phyloP scores from a whole-genome alignment of 2,329 filamentous ascomycete genomes.

The Sordariomycetes sp. region DNA sequence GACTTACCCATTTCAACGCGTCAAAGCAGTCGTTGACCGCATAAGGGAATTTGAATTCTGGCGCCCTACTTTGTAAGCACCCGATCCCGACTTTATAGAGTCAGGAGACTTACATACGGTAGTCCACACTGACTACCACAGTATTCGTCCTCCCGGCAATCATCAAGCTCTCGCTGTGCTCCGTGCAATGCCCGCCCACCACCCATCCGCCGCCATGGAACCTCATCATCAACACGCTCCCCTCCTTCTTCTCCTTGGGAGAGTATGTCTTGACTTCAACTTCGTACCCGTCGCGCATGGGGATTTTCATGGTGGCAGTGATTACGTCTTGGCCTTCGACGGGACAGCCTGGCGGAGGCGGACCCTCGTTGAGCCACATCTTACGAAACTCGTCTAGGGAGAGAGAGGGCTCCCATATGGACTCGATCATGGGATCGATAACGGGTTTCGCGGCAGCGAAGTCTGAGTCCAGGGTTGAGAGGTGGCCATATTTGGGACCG shows the following conservation, averaged over 20 bases:
- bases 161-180: slow-evolving; percentile 23
- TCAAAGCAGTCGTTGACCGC: slow-evolving; percentile 25
- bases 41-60: slow-evolving; percentile 24
- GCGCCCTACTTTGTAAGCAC: slow-evolving; percentile 16
- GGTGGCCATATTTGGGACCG: slow-evolving; percentile 22
- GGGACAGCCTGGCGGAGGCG: slow-evolving; percentile 17
- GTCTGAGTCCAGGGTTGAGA: slow-evolving; percentile 19
- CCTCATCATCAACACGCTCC: slow-evolving; percentile 18
- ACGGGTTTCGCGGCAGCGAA: slow-evolving; percentile 16
- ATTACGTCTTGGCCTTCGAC: slow-evolving; percentile 21
- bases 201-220: slow-evolving; percentile 27
- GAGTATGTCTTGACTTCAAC: slow-evolving; percentile 24
- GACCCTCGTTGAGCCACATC: slow-evolving; percentile 12
- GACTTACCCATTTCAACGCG: slow-evolving; percentile 23
- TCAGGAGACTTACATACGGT: slow-evolving; percentile 18
- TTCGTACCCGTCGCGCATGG: slow-evolving; percentile 20
- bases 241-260: slow-evolving; percentile 12
- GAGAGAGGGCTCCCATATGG: slow-evolving; percentile 16
- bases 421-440: slow-evolving; percentile 13
- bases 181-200: slow-evolving; percentile 21
- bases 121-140: slow-evolving; percentile 26
- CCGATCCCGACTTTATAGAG: neutral
- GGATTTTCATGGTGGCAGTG: slow-evolving; percentile 16
- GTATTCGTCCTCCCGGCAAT: slow-evolving; percentile 20
- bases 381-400: slow-evolving; percentile 18